These are phyloP conservation scores for Cicer arietinum DNA, from an alignment of 306 rosid genomes.

Conservation along the genomic window DNA sequence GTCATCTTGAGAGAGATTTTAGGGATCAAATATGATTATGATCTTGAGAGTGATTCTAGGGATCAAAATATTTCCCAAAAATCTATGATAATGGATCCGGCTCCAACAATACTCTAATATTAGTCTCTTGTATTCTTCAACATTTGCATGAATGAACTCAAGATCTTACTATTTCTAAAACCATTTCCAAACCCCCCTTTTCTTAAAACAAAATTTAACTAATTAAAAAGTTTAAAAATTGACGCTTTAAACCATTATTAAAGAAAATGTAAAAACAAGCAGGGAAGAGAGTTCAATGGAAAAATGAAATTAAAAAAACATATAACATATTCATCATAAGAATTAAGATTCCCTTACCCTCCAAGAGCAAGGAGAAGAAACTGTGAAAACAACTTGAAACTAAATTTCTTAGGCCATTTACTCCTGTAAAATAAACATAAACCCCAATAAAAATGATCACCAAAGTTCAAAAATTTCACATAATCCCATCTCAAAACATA, in stretches of 20 bases:
- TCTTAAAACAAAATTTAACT: background rate
- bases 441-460: conserved; percentile 22
- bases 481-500: background rate
- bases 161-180: background rate
- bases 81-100: conserved; percentile 30
- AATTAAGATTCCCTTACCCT: conserved; percentile 58
- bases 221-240: background rate
- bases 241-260: background rate
- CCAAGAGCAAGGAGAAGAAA: conserved; percentile 69
- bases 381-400: conserved; percentile 59
- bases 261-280: background rate
- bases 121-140: conserved; percentile 35
- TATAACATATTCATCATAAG: no score
- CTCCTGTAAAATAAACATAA: conserved; percentile 53
- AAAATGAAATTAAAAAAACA: background rate
- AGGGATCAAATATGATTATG: conserved; percentile 38
- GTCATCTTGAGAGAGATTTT: conserved; percentile 27
- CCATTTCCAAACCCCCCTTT: background rate
- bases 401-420: conserved; percentile 69
- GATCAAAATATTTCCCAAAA: conserved; percentile 42
- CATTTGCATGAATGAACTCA: conserved; percentile 19
- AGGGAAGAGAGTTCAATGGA: background rate
- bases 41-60: conserved; percentile 34
- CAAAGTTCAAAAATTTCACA: background rate
- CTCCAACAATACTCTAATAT: conserved; percentile 36